Evolutionary conservation across 1,139 yeast species (phyloP), one percentile per base, ranked within the genome.

Genomic region (Candida sp.): DNA sequence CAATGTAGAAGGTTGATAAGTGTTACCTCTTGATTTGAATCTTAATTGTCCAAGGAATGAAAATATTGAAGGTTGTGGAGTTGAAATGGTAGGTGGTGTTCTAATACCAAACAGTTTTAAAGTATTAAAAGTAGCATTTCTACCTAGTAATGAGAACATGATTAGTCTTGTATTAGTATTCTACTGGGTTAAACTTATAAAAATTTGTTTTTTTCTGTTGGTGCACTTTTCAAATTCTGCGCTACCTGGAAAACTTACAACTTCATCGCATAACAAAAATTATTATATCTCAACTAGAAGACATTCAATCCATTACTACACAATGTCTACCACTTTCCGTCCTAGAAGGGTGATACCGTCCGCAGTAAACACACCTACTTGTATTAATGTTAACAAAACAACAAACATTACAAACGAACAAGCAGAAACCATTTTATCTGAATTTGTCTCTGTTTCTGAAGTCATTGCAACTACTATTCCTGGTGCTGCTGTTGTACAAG

Each of bases 1-100:
- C 50, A 88, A 71, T 1, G 95, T 90, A 46, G 91, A 85, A 38
- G 99, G 98, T 64, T 91, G 98, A 66, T 86, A 93, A 21, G 96
- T 89, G 68, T 89, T 87, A 66, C 99, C 99, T 72, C 96, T 82
- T 25, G 90, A 75, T 61, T 87, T 84, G 84, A 91, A 84, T 70
- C 97, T 79, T 68, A 74, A 66, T 60, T 77, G 78, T 55, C 78
- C 65, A 44, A 68, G 45, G 5, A 68, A 47, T 34, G 60, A 50
- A 44, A 55, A 61, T 36, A 65, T 53, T 5, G 66, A 62, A 2
- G 56, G 33, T 41, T 41, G 48, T 15, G 41, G 25, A 6, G 40
- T 23, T 39, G 46, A 35, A 22, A 35, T 43, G 3, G 19, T 15
- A 37, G 40, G 22, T 41, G 43, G 42, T 19, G 43, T 35, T 34